Evolutionary conservation across 1,284 basidiomycete species (phyloP).

Genomic region (Microbotryomycetes sp.): DNA sequence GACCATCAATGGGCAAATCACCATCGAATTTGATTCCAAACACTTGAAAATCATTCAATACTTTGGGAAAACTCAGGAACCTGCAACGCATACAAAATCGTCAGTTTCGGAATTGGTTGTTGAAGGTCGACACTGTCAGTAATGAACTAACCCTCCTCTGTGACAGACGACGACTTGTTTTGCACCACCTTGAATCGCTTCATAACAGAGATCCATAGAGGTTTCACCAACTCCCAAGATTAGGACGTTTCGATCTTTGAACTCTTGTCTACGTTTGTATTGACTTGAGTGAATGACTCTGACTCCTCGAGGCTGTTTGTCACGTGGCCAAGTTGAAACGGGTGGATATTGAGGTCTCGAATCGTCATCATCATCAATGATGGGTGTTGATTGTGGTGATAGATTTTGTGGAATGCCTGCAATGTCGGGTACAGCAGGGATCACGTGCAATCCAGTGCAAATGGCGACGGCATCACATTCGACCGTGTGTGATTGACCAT

Average conservation of each 20-base stretch:
- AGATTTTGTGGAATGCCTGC: conserved; percentile 45
- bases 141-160: conserved; percentile 46
- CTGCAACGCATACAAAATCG: conserved; percentile 47
- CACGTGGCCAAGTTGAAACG: neutral
- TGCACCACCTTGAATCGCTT: conserved; percentile 46
- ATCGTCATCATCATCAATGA: neutral
- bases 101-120: neutral
- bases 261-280: conserved; percentile 51
- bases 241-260: conserved; percentile 51
- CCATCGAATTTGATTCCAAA: conserved; percentile 51
- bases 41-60: conserved; percentile 57
- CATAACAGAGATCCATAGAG: conserved; percentile 57
- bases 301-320: conserved; percentile 27
- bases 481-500: conserved; percentile 37
- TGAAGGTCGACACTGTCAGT: conserved; percentile 45
- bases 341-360: conserved; percentile 26
- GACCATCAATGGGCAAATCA: conserved; percentile 55
- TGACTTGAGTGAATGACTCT: conserved; percentile 51
- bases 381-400: conserved; percentile 1
- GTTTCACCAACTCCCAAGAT: conserved; percentile 61
- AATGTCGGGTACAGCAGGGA: conserved; percentile 50
- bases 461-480: conserved; percentile 47
- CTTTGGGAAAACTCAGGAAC: conserved; percentile 56
- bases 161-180: conserved; percentile 55
- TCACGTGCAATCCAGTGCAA: conserved; percentile 48